Conservation (phyloP, 345 rosid species). For the Lepidium sativum region DNA sequence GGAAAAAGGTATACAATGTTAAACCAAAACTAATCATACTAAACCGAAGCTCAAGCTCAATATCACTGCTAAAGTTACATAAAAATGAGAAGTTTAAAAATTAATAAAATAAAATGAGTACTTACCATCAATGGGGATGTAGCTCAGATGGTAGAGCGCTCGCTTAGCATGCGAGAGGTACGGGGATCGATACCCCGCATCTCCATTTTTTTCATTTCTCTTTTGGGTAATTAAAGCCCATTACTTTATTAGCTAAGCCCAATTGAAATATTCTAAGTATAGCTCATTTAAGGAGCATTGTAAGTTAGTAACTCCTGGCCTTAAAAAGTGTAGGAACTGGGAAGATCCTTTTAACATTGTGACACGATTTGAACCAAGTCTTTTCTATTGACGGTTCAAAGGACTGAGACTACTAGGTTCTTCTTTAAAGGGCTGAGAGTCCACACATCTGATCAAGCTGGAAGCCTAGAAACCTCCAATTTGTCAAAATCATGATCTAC, state of each 20-base stretch:
- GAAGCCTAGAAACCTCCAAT: constrained; percentile 59
- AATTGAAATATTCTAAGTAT: neutral
- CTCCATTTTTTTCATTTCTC: constrained; percentile 14
- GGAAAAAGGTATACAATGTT: no score
- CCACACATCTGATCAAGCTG: constrained; percentile 62
- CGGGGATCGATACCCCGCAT: constrained; percentile 87
- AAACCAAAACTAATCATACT: no score
- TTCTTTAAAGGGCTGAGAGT: constrained; percentile 87
- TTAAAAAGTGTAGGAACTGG: neutral
- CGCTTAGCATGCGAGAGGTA: constrained; percentile 91
- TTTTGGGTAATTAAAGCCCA: neutral
- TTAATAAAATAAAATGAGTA: no score
- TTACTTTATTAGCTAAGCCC: neutral
- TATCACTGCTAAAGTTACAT: no score
- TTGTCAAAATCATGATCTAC: constrained; percentile 50
- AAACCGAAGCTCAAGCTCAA: no score
- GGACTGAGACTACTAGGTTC: constrained; percentile 33
- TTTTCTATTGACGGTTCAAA: constrained; percentile 35
- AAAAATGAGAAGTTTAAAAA: no score
- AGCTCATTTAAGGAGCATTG: no score
- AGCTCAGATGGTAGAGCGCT: constrained; percentile 96
- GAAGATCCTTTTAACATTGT: neutral
- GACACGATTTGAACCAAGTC: neutral
- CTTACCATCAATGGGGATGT: constrained; percentile 38
- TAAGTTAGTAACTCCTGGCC: neutral